Percentiles rank a stretch among this genome's conserved stretches.
phyloP scores from a whole-genome alignment of 495 filamentous ascomycete species.

The Lasiosphaeris hirsuta region DNA sequence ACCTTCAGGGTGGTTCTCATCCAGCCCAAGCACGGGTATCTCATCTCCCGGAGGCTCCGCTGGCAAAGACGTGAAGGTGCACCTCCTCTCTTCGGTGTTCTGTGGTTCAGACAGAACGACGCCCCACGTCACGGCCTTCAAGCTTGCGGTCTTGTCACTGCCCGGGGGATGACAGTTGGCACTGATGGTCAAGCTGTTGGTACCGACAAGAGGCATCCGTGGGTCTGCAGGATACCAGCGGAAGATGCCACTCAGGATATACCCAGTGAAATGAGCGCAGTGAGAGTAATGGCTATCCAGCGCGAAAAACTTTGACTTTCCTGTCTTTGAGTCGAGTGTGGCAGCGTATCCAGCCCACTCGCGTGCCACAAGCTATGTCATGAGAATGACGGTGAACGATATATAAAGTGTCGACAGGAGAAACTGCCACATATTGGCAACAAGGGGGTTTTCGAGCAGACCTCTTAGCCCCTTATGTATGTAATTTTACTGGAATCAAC shows the following conservation, averaged over 20 bases:
- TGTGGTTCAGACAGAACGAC: not conserved
- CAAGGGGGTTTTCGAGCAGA: not conserved
- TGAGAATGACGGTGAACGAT: constrained; percentile 3
- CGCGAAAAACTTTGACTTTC: not conserved
- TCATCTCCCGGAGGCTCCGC: not conserved
- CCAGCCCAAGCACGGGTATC: not conserved
- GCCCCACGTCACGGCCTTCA: not conserved
- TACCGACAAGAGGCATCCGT: constrained; percentile 1
- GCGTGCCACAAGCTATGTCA: not conserved
- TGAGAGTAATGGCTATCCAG: not conserved
- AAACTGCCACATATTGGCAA: constrained; percentile 5
- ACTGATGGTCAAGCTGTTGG: constrained; percentile 7
- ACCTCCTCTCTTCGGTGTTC: not conserved
- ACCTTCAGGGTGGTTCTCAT: not conserved
- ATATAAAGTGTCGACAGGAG: not conserved
- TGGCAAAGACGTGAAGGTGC: not conserved
- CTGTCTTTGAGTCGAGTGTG: not conserved
- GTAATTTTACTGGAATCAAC: too few relatives aligned
- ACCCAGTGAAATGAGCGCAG: not conserved
- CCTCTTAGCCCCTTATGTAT: not conserved
- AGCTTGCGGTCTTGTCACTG: not conserved
- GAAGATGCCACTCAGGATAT: not conserved
- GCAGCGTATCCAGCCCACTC: not conserved
- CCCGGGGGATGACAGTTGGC: not conserved
- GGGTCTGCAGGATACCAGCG: constrained; percentile 1